These are phyloP conservation scores for Syzygium aqueum DNA, from an alignment of 345 rosid genomes.

Conservation along the genomic window DNA sequence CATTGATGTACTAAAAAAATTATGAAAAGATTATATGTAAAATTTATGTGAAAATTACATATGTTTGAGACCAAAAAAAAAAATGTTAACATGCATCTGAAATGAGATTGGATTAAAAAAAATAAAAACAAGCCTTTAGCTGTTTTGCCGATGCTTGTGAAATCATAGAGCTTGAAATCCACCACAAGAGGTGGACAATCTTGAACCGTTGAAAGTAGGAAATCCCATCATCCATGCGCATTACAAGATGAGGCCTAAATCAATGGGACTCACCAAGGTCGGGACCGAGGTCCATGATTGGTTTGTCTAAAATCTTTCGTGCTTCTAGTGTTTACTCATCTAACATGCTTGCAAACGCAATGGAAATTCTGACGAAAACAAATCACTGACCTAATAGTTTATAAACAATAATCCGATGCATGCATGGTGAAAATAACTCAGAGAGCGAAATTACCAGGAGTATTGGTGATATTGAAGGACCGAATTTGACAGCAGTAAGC, in stretches of 20 bases:
- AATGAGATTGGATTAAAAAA: not conserved
- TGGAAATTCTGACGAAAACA: not conserved
- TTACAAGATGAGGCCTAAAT: not conserved
- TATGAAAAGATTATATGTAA: too few species aligned
- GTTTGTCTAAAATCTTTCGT: not conserved
- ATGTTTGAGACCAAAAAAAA: too few species aligned
- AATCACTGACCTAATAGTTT: not conserved
- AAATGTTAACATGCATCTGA: not conserved
- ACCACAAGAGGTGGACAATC: accelerated
- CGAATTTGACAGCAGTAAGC: not conserved
- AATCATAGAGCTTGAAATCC: accelerated
- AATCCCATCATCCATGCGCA: not conserved
- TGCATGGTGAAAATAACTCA: not conserved
- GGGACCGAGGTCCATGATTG: not conserved
- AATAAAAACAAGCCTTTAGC: not conserved
- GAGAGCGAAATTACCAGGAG: not conserved
- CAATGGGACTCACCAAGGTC: not conserved
- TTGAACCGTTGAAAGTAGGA: not conserved
- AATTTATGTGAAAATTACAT: too few species aligned
- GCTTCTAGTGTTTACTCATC: not conserved
- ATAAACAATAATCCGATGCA: not conserved
- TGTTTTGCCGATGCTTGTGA: not conserved
- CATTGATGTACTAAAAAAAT: too few species aligned
- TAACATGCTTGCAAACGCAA: not conserved
- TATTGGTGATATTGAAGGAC: accelerated